These are phyloP conservation scores for Oryza longistaminata DNA, from an alignment of 176 grass and related monocot species.

Conservation along the genomic window DNA sequence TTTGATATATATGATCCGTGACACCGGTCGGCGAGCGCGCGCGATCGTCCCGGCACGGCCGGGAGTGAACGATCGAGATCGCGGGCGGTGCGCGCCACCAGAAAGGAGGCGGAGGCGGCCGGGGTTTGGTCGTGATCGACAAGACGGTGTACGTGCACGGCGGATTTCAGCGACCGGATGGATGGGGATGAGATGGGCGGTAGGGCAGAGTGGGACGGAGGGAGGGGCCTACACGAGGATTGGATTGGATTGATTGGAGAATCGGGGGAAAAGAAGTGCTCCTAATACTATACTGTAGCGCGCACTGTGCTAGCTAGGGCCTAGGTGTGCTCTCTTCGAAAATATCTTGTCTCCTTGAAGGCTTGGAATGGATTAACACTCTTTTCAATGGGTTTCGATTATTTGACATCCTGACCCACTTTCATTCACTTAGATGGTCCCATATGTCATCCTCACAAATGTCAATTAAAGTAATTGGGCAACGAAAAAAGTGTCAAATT, in stretches of 20 bases:
- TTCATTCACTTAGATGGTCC: too few relatives aligned
- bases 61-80: not conserved
- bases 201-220: too few relatives aligned
- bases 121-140: not conserved
- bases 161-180: not conserved
- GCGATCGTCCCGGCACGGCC: not conserved
- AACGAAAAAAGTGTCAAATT: too few relatives aligned
- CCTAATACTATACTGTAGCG: not conserved
- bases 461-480: too few relatives aligned
- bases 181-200: not conserved
- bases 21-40: not conserved
- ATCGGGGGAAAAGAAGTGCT: not conserved
- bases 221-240: not conserved
- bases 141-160: not conserved
- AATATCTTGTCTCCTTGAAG: constrained; percentile 40
- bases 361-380: not conserved
- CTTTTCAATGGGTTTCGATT: too few relatives aligned
- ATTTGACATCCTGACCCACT: too few relatives aligned
- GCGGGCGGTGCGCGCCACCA: not conserved
- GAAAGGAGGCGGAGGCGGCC: constrained; percentile 2
- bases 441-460: too few relatives aligned
- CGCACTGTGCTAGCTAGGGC: not conserved
- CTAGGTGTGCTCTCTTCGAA: constrained; percentile 45
- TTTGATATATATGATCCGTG: too few relatives aligned
- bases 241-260: not conserved